A percentile compares a stretch with the other conserved stretches of the same genome.
Conservation (phyloP, 345 rosid genomes). For the Brassica carinata region DNA sequence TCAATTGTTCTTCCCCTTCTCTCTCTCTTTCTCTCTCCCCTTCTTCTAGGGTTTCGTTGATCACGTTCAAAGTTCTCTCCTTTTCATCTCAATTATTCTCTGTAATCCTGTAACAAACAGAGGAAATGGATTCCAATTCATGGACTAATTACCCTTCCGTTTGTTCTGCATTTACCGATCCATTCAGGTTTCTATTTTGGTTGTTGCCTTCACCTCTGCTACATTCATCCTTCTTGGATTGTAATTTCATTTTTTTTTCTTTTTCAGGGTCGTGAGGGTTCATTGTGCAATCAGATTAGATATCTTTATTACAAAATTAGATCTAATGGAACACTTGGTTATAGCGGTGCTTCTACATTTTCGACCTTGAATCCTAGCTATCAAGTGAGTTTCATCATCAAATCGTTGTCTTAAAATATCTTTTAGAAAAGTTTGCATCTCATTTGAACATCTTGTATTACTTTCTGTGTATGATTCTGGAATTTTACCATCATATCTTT, state of each 20-base stretch:
- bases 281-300: conserved; percentile 60
- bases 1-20: neutral
- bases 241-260: neutral
- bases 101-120: neutral
- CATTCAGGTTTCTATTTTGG: conserved; percentile 24
- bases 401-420: neutral
- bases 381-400: conserved; percentile 48
- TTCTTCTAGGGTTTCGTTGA: conserved; percentile 33
- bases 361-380: conserved; percentile 49
- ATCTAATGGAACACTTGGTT: conserved; percentile 55
- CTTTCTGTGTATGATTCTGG: neutral
- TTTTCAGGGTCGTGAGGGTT: conserved; percentile 53
- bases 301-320: conserved; percentile 60
- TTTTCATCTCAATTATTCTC: neutral
- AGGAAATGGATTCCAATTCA: conserved; percentile 38
- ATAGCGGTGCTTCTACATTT: conserved; percentile 56
- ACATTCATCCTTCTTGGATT: conserved; percentile 4
- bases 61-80: conserved; percentile 6
- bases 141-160: conserved; percentile 40
- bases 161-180: conserved; percentile 31
- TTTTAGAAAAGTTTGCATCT: neutral
- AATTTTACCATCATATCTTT: too few species aligned
- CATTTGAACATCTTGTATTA: conserved; percentile 7
- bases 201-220: conserved; percentile 2
- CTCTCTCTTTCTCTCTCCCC: conserved; percentile 7